phyloP scores from a whole-genome alignment of 345 rosid species.

The Alliaria petiolata region DNA sequence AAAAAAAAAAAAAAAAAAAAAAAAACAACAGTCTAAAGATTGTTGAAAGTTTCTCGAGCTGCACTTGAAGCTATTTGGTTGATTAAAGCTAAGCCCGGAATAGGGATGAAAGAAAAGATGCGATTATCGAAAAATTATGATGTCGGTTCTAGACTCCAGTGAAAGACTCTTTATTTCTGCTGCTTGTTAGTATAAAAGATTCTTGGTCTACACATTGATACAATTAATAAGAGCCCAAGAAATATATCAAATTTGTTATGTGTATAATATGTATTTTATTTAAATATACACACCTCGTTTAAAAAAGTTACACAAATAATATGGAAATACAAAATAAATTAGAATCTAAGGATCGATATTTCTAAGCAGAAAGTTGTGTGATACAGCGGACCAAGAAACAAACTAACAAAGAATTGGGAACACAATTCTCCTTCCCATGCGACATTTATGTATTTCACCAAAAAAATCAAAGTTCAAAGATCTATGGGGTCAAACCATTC shows the following conservation, averaged over 20 bases:
- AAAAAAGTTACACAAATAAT: background rate
- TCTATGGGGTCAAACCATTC: conserved; percentile 22
- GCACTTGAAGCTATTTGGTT: too few relatives aligned
- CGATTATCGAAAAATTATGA: too few relatives aligned
- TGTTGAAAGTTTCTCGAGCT: background rate
- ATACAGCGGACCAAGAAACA: conserved; percentile 11
- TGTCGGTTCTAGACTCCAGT: too few relatives aligned
- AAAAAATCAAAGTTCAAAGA: conserved; percentile 9
- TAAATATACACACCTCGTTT: background rate
- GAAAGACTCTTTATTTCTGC: too few relatives aligned
- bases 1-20: too few relatives aligned
- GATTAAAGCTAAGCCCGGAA: too few relatives aligned
- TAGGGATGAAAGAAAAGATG: too few relatives aligned
- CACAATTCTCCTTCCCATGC: background rate
- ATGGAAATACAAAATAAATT: background rate
- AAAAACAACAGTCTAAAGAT: too few relatives aligned
- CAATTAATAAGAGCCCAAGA: background rate
- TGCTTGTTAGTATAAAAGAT: too few relatives aligned
- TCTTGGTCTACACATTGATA: background rate
- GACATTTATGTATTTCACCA: background rate
- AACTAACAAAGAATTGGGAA: conserved; percentile 9
- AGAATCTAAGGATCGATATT: background rate
- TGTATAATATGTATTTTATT: too few relatives aligned
- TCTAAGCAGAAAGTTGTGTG: background rate
- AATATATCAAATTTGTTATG: too few relatives aligned